A percentile compares a stretch with the other conserved stretches of the same genome.
Evolutionary conservation across 164 flowering plant species (phyloP).

Genomic region (Taxillus chinensis): DNA sequence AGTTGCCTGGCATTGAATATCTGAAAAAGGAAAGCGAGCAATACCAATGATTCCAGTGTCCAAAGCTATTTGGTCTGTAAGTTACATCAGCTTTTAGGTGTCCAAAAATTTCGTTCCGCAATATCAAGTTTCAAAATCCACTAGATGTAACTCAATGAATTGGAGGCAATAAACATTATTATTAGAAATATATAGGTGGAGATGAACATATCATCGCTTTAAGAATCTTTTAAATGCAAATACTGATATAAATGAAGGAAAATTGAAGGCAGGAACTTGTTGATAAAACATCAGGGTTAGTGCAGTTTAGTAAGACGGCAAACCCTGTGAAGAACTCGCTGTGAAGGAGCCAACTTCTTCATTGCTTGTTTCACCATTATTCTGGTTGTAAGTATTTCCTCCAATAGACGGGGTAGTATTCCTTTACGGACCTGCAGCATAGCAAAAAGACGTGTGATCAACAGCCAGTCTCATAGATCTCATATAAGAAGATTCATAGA

Average conservation of each 20-base stretch:
- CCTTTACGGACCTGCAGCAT: conserved; percentile 64
- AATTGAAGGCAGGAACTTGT: neutral
- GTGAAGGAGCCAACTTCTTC: conserved; percentile 67
- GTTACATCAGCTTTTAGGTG: too few species aligned
- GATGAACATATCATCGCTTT: too few species aligned
- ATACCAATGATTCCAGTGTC: too few species aligned
- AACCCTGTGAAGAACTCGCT: conserved; percentile 69
- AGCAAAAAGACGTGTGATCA: neutral
- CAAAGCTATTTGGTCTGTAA: too few species aligned
- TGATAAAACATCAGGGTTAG: neutral
- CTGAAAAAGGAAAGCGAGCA: conserved; percentile 23
- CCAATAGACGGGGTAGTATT: conserved; percentile 81
- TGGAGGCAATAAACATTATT: too few species aligned
- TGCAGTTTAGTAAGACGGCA: conserved; percentile 2
- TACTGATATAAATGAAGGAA: neutral
- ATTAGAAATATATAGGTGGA: too few species aligned
- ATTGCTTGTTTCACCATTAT: conserved; percentile 92
- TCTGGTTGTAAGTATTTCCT: conserved; percentile 88
- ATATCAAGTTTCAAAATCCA: too few species aligned
- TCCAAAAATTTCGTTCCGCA: too few species aligned
- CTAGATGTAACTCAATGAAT: too few species aligned
- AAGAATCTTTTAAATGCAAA: too few species aligned
- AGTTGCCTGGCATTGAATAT: conserved; percentile 94
- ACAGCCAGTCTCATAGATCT: too few species aligned
- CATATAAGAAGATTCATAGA: too few species aligned